Base-by-base conservation (phyloP, 345 rosid species). In the Laguncularia racemosa region DNA sequence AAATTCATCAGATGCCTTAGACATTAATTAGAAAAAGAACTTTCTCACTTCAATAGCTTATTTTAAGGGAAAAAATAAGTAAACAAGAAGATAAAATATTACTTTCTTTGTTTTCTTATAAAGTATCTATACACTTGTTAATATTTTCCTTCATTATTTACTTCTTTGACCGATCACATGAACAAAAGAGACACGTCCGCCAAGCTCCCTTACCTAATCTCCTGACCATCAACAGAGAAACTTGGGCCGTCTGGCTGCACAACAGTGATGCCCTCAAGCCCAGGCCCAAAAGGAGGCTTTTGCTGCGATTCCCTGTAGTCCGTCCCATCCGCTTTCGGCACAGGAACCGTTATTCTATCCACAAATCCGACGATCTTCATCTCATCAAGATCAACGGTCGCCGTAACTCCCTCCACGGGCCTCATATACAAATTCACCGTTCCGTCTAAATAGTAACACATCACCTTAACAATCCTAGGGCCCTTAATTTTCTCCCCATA, bases 281-380 rank as follows among this genome's bases (percentile, higher is more conserved):
- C 8, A 47, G 74, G 67, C 0, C 71, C 66, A 44, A 60, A 57
- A 12, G 75, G 71, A 48, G 28, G 28, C 56, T 55, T 23, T 19
- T 28, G 55, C 49, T 49, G 68, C 2, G 68, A 51, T 4, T 76
- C 73, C 12, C 82, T 72, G 18, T 79, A 86, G 67, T 90, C 88
- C 4, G 88, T 90, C 28, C 88, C 95, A 56, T 76, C 67, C n/a
- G 81, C 62, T 55, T 78, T 81, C 46, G 97, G 95, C 55, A 86
- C 14, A 55, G 95, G 88, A 43, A 72, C 75, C 61, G 16, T 46
- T 44, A 44, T 48, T 43, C 68, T 64, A 2, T 64, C 61, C 50
- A 44, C 2, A 56, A 64, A 56, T 51, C 61, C 62, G 5, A 64
- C 56, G 20, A 64, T 45, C 61, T 44, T 50, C 56, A 50, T 64